phyloP scores from a whole-genome alignment of 495 filamentous ascomycete species.

The Penicillium canariense region DNA sequence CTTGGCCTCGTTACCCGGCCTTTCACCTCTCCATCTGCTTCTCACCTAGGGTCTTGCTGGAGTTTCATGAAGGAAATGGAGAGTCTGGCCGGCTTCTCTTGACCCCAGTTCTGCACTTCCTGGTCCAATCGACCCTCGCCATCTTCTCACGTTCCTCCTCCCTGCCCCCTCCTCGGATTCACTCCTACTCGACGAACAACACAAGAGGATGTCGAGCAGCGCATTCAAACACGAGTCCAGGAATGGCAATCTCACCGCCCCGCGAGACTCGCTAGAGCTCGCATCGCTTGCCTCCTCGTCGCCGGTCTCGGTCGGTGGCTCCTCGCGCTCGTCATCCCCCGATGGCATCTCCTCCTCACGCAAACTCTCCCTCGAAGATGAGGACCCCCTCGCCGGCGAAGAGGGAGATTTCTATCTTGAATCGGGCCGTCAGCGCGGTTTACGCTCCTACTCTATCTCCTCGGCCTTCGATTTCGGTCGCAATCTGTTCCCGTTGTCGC shows the following conservation, averaged over 20 bases:
- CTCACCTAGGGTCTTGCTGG: not conserved
- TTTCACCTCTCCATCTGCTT: constrained; percentile 4
- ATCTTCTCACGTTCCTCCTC: not conserved
- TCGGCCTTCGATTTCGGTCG: constrained; percentile 92
- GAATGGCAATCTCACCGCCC: constrained; percentile 33
- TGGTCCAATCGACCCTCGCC: not conserved
- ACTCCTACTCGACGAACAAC: constrained; percentile 1
- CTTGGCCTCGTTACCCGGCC: constrained; percentile 4
- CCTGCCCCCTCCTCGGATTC: not conserved
- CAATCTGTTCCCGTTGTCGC: constrained; percentile 89
- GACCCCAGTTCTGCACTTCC: constrained; percentile 5
- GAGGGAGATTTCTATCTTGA: constrained; percentile 47
- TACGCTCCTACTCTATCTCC: constrained; percentile 79
- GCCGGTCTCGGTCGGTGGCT: constrained; percentile 49
- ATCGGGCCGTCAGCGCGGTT: constrained; percentile 47
- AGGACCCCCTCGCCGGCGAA: constrained; percentile 69
- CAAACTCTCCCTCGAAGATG: constrained; percentile 81
- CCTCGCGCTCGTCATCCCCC: constrained; percentile 70
- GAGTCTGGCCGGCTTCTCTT: constrained; percentile 15
- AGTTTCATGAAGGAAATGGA: constrained; percentile 17
- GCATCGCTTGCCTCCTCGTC: constrained; percentile 85
- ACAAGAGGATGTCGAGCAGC: constrained; percentile 37
- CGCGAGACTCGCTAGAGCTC: constrained; percentile 93
- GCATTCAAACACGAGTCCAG: constrained; percentile 29
- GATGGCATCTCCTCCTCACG: constrained; percentile 89